phyloP scores from a whole-genome alignment of 192 early-diverging fungal genomes.

The Gamsiella multidivaricata region DNA sequence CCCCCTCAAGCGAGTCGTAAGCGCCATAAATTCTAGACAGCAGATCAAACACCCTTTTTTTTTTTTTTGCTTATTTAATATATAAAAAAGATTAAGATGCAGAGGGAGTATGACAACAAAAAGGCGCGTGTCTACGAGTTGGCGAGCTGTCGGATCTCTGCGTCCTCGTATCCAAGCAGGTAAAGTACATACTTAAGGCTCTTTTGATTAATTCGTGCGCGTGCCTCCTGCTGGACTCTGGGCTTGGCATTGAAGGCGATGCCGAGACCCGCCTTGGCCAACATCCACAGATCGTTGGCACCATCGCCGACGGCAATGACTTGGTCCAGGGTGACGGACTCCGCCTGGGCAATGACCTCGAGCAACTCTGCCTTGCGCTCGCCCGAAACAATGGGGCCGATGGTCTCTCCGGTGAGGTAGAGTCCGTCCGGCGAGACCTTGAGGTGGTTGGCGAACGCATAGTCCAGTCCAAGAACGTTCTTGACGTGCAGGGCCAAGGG shows the following conservation, averaged over 20 bases:
- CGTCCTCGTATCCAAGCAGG: conserved; percentile 88
- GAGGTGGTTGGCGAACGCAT: conserved; percentile 97
- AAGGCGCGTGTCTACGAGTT: conserved; percentile 3
- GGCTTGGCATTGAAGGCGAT: conserved; percentile 99
- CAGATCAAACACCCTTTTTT: neutral
- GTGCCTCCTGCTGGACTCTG: conserved; percentile 91
- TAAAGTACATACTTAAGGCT: conserved; percentile 91
- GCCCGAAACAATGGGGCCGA: conserved; percentile 92
- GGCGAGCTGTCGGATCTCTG: conserved; percentile 74
- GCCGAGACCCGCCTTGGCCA: conserved; percentile 91
- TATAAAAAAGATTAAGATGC: neutral
- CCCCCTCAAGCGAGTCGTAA: conserved; percentile 41
- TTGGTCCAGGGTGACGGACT: conserved; percentile 86
- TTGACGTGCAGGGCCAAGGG: conserved; percentile 95
- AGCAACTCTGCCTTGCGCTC: conserved; percentile 93
- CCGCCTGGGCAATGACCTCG: conserved; percentile 95
- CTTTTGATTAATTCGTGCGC: conserved; percentile 92
- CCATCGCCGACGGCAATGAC: conserved; percentile 98
- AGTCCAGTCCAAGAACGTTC: conserved; percentile 89
- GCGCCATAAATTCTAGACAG: conserved; percentile 11
- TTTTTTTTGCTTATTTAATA: neutral
- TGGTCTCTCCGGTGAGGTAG: conserved; percentile 85
- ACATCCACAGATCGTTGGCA: conserved; percentile 97
- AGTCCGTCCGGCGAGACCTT: conserved; percentile 86
- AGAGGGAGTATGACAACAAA: neutral